Conservation (phyloP, 495 filamentous ascomycete genomes). For the Hyphodiscus hymeniophilus region DNA sequence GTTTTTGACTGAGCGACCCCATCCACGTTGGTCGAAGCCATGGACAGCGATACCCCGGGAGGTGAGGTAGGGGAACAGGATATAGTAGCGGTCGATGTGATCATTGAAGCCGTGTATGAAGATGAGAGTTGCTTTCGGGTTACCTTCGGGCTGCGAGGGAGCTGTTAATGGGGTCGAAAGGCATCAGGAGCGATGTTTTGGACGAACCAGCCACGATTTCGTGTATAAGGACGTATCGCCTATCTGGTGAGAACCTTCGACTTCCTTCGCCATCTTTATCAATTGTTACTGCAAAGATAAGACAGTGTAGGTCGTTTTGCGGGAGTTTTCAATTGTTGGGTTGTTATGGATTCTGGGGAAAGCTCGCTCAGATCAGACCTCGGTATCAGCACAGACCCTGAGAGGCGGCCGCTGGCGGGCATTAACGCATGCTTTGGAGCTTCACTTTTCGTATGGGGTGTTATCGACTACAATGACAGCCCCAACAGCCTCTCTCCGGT, state of each 20-base stretch:
- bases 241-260: constrained; percentile 43
- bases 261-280: constrained; percentile 34
- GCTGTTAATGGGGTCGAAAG: not conserved
- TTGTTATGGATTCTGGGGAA: too few species aligned
- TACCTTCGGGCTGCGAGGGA: constrained; percentile 8
- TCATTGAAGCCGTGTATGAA: constrained; percentile 87
- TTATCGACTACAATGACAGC: constrained; percentile 1
- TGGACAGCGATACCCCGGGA: constrained; percentile 62
- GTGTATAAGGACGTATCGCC: constrained; percentile 63
- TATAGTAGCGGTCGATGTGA: constrained; percentile 67
- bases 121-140: constrained; percentile 54
- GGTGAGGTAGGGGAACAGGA: constrained; percentile 60
- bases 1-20: constrained; percentile 42
- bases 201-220: constrained; percentile 76
- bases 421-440: too few species aligned
- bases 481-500: not conserved
- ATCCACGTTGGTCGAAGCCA: constrained; percentile 73
- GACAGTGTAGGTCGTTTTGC: too few species aligned
- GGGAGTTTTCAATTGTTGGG: too few species aligned
- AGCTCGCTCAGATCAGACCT: too few species aligned
- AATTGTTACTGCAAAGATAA: not conserved
- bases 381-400: not conserved
- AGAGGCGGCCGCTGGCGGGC: not conserved
- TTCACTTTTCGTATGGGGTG: too few species aligned
- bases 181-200: too few species aligned